Percentiles rank a stretch among this genome's conserved stretches.
phyloP scores from a whole-genome alignment of 257 asterid species.

The Coffea eugenioides region DNA sequence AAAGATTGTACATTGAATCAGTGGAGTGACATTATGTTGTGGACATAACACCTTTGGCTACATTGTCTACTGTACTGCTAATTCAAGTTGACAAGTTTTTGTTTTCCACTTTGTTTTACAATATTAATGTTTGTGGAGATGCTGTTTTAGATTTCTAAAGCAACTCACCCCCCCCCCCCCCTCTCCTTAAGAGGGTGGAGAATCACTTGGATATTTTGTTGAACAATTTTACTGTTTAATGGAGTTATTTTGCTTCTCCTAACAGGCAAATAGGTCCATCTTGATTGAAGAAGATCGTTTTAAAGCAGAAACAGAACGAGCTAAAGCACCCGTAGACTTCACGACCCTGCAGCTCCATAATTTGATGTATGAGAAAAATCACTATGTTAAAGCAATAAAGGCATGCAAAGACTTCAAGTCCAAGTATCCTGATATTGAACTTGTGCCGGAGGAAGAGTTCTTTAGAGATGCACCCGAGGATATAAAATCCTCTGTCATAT shows the following conservation, averaged over 20 bases:
- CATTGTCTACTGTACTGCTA: not conserved
- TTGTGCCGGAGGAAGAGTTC: conserved; percentile 90
- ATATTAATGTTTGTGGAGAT: not conserved
- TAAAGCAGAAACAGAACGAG: conserved; percentile 86
- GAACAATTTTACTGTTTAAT: not conserved
- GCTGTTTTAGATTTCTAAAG: not conserved
- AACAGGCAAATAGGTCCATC: conserved; percentile 92
- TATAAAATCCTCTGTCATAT: conserved; percentile 58
- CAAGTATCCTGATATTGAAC: conserved; percentile 84
- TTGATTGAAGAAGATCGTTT: conserved; percentile 91
- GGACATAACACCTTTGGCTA: not conserved
- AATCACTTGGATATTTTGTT: not conserved
- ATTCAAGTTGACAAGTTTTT: not conserved
- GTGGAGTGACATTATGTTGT: too few species aligned
- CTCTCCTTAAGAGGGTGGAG: too few species aligned
- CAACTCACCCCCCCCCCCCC: too few species aligned
- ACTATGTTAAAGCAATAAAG: conserved; percentile 90
- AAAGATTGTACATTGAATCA: too few species aligned
- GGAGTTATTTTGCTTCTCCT: not conserved
- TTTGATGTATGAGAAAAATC: conserved; percentile 94
- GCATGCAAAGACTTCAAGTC: conserved; percentile 96
- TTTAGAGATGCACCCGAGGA: conserved; percentile 75
- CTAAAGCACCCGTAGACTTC: conserved; percentile 81
- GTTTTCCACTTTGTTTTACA: not conserved
- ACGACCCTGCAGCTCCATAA: conserved; percentile 95